phyloP scores from a whole-genome alignment of 257 asterid genomes.

The Ocimum tenuiflorum region DNA sequence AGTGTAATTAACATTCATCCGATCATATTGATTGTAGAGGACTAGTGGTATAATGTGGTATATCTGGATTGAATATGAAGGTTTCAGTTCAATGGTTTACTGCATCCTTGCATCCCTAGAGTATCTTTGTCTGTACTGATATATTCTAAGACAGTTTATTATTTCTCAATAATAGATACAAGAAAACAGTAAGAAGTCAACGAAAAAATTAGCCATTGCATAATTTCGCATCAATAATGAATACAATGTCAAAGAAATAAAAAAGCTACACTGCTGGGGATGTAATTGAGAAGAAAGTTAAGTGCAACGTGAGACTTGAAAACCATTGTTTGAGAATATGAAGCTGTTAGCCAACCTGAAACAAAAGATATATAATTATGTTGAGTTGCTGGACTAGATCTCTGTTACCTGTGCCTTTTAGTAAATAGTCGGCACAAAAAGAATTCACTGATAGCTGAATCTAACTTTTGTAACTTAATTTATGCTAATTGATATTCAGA shows the following conservation, averaged over 20 bases:
- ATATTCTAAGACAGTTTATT: neutral
- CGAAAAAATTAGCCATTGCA: too few relatives aligned
- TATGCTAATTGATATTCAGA: neutral
- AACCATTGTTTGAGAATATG: neutral
- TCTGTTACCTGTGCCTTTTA: too few relatives aligned
- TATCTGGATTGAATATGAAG: conserved; percentile 1
- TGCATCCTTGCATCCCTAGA: neutral
- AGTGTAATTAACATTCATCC: neutral
- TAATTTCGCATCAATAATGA: neutral
- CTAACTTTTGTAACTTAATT: neutral
- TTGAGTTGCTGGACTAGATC: too few relatives aligned
- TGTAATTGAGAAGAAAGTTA: neutral
- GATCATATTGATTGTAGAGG: neutral
- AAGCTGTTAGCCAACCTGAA: neutral
- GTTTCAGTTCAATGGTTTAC: neutral
- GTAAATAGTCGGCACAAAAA: too few relatives aligned
- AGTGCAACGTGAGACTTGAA: neutral
- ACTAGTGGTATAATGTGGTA: neutral
- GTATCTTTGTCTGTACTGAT: neutral
- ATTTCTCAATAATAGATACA: too few relatives aligned
- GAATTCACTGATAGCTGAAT: neutral
- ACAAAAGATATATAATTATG: neutral
- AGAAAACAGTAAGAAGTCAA: neutral
- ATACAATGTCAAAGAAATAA: neutral
- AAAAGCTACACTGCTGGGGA: neutral